A percentile compares a stretch with the other conserved stretches of the same genome.
These are phyloP conservation scores for Dittrichia graveolens DNA, from an alignment of 129 eudicot genomes.

Conservation along the genomic window DNA sequence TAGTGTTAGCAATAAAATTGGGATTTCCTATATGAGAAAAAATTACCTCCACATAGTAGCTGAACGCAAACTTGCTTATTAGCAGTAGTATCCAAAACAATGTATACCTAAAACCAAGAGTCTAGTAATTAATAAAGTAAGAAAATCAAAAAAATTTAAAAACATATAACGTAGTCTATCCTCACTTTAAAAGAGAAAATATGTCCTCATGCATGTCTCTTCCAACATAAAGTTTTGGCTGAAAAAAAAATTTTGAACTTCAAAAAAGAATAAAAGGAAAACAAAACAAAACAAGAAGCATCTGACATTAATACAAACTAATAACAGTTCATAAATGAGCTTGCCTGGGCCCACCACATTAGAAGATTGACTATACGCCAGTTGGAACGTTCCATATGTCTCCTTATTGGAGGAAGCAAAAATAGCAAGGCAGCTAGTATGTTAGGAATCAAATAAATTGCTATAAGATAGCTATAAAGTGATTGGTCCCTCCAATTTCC, in stretches of 20 bases:
- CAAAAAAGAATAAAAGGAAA: neutral
- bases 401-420: conserved; percentile 81
- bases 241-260: conserved; percentile 31
- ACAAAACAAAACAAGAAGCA: neutral
- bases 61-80: conserved; percentile 92
- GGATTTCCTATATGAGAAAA: conserved; percentile 13
- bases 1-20: neutral
- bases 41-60: conserved; percentile 95
- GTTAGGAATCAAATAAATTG: conserved; percentile 86
- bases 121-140: conserved; percentile 2
- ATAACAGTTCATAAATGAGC: conserved; percentile 17
- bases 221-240: conserved; percentile 98
- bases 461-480: conserved; percentile 63
- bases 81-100: conserved; percentile 85
- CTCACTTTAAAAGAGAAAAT: conserved; percentile 88
- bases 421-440: conserved; percentile 72
- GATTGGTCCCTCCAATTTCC: conserved; percentile 61
- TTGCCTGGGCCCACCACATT: conserved; percentile 98
- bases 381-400: conserved; percentile 89
- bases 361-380: conserved; percentile 66
- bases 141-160: neutral
- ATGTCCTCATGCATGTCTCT: conserved; percentile 99
- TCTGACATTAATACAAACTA: conserved; percentile 12
- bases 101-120: conserved; percentile 61
- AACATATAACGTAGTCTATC: conserved; percentile 7